Percentiles rank a stretch among this genome's conserved stretches.
These are phyloP conservation scores for Lactarius sp. DNA, from an alignment of 768 basidiomycete species.

Conservation along the genomic window DNA sequence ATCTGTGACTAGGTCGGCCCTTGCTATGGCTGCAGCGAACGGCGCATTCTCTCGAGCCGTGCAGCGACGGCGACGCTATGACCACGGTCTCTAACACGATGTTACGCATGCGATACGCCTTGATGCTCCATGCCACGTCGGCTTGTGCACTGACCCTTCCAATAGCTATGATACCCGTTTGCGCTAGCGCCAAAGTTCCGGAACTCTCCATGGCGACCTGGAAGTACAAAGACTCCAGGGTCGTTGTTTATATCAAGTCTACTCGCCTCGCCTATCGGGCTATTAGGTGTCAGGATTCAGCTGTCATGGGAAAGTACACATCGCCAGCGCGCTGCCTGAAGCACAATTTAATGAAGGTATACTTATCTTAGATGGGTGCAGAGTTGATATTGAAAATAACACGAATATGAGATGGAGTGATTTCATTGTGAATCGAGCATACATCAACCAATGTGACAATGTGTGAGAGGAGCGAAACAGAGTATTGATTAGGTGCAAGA, in stretches of 20 bases:
- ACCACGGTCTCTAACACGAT: too few species aligned
- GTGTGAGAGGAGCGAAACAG: not conserved
- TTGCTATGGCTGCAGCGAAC: too few species aligned
- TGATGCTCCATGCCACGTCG: too few species aligned
- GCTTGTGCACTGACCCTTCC: too few species aligned
- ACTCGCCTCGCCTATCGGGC: not conserved
- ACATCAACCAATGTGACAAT: slow-evolving; percentile 3
- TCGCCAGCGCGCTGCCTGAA: not conserved
- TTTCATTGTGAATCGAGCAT: not conserved
- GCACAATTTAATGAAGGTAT: not conserved
- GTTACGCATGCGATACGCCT: too few species aligned
- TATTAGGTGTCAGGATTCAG: not conserved
- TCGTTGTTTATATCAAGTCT: not conserved
- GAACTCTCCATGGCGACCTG: too few species aligned
- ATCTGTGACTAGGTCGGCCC: too few species aligned
- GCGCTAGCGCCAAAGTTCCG: too few species aligned
- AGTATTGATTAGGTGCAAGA: not conserved
- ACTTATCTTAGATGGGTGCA: not conserved
- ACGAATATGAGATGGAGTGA: not conserved
- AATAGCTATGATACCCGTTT: too few species aligned
- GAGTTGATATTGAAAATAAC: not conserved
- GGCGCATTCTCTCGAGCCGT: too few species aligned
- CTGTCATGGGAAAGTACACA: not conserved
- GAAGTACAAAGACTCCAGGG: too few species aligned
- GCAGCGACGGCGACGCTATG: too few species aligned